Evolutionary conservation across 352 stramenopile species (phyloP), one percentile per base, ranked within the genome.

Genomic region (Globisporangium heterothallicum): DNA sequence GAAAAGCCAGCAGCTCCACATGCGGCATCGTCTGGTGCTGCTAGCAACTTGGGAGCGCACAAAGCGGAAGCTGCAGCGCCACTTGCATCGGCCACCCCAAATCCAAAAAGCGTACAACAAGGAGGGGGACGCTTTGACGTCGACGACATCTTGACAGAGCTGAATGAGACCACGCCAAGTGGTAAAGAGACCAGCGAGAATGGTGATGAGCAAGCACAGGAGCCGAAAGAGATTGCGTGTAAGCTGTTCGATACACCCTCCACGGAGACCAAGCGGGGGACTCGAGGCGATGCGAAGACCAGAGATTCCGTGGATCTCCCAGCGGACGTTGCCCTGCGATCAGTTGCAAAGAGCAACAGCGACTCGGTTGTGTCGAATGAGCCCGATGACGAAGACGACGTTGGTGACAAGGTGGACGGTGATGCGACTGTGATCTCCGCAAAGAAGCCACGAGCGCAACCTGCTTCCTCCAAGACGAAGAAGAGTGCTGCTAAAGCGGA

Each of bases 211-310:
- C 35, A 19, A 18, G 45, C 52, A 12, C 44, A 49, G 14, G 64
- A 64, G 34, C 57, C 53, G 8, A 81, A 73, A 57, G 64, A 72
- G 24, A 56, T 70, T 21, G 45, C 67, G 6, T 74, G 63, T 29
- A 83, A 70, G 27, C 53, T 85, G 8, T 87, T 85, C 42, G 74
- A 84, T 49, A 86, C 77, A 0, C 74, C 76, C 6, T 74, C 74
- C 41, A 64, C 65, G 42, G 42, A 56, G 16, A 26, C 59, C 13
- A 54, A 66, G 32, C 40, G 61, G 25, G 18, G 56, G 56, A 32
- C 16, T 18, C 43, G 6, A 50, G 21, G 21, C 27, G 18, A 30
- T 22, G 27, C 25, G 19, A 46, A 58, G n/a, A 21, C 42, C 26
- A 55, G 25, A 42, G 24, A 27, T 8, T 46, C 38, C 1, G 38